A percentile compares a stretch with the other conserved stretches of the same genome.
Conservation (phyloP, 2,329 filamentous ascomycete genomes). For the Orbilia blumenaviensis region DNA sequence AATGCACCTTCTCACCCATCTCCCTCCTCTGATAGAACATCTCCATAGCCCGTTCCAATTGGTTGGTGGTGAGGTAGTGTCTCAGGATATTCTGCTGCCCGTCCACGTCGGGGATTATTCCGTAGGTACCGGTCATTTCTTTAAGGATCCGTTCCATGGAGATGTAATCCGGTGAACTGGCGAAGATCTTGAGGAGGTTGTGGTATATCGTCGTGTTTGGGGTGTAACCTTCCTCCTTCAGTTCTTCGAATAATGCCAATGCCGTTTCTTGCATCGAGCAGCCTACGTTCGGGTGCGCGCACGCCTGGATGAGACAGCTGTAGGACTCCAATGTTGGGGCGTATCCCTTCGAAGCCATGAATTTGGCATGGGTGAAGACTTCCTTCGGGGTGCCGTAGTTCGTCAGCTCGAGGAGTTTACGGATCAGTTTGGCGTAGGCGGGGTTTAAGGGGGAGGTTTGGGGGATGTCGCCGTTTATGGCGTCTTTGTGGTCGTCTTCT, state of each 20-base stretch:
- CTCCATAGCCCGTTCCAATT: conserved; percentile 81
- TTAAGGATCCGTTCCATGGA: conserved; percentile 75
- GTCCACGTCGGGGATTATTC: conserved; percentile 71
- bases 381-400: conserved; percentile 30
- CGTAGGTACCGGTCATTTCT: conserved; percentile 74
- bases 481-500: conserved; percentile 43
- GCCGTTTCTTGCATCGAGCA: conserved; percentile 54
- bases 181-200: conserved; percentile 75
- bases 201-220: conserved; percentile 75
- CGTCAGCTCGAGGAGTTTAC: conserved; percentile 24
- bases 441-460: conserved; percentile 29
- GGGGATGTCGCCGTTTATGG: conserved; percentile 34
- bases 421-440: conserved; percentile 33
- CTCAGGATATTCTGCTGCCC: conserved; percentile 75
- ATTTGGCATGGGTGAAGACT: conserved; percentile 54
- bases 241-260: conserved; percentile 73
- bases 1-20: conserved; percentile 73
- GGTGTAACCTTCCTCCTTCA: conserved; percentile 70
- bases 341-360: conserved; percentile 47
- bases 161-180: conserved; percentile 85
- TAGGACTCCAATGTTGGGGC: conserved; percentile 54
- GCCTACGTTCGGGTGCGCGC: conserved; percentile 53
- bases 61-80: conserved; percentile 80
- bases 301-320: conserved; percentile 55
- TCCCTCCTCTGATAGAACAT: conserved; percentile 59